Base-by-base conservation (phyloP, 495 filamentous ascomycete genomes). In the Aeminium ludgeri region DNA sequence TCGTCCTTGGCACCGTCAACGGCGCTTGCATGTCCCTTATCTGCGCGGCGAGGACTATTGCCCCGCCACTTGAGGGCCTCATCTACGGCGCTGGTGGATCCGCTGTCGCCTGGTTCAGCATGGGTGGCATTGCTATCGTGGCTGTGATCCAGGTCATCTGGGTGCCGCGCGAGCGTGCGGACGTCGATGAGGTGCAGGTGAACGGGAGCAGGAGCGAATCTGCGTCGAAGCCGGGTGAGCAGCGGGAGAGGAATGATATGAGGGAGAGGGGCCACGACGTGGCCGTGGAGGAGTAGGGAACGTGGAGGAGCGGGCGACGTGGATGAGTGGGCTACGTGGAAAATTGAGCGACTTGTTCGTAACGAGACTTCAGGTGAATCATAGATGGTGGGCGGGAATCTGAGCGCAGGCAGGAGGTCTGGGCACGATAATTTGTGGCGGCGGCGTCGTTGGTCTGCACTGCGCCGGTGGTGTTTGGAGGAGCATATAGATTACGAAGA, bases 181-280 rank as follows among this genome's bases (percentile, higher is more conserved):
- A 92, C 86, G 20, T 62, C 72, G 18, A 92, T 64, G 0, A 74
- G 80, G 50, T 86, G 82, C 0, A 92, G 61, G 0, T 89, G 75
- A 0, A 81, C 70, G 0, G 78, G 79, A 0, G n/a, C 80, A 0
- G 74, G 64, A 3, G 82, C n/a, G n/a, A n/a, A n/a, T n/a, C 82
- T 8, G 23, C 23, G 8, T 25, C 8, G 23, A 25, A 25, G 23
- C 23, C 23, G 36, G 12, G 27, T 19, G 31, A 13, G 31, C n/a
- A 13, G 31, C n/a, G 11, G 31, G 12, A 6, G n/a, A 13, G 16
- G 31, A 33, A 12, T 13, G 31, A 33, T 12, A 17, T 6, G 31
- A 33, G 31, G 31, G 36, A 17, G 36, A 2, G 11, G 3, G 20
- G 27, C 6, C 18, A 38, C 10, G 36, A 10, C 2, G 36, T 28